Conservation (phyloP, 139 green algal species). For the Tetraselmis chui region DNA sequence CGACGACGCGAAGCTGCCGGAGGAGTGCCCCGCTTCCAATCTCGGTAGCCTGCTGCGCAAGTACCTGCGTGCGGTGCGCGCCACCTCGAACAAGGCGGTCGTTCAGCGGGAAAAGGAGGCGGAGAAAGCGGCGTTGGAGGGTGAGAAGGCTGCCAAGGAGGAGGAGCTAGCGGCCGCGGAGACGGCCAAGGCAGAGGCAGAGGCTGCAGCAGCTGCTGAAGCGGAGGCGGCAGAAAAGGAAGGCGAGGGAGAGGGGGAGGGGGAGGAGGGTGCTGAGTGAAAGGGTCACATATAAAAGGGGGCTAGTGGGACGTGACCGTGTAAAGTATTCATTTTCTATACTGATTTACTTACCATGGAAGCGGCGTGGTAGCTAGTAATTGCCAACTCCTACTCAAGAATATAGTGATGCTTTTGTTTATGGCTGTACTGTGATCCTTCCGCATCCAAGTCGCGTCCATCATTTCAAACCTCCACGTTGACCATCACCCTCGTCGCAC, state of each 20-base stretch:
- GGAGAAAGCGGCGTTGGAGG: background rate
- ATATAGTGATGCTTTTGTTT: no score
- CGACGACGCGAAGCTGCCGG: background rate
- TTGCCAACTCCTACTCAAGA: no score
- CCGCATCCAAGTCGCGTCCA: no score
- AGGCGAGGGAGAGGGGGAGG: background rate
- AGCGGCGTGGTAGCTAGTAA: no score
- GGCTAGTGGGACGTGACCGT: no score
- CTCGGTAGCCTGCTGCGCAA: background rate
- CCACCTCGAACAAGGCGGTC: background rate
- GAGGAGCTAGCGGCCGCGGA: background rate
- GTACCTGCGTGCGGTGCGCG: background rate
- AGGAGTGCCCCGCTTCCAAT: background rate
- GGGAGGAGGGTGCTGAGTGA: background rate
- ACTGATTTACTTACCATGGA: no score
- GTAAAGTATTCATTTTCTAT: no score
- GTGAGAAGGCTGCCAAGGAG: background rate
- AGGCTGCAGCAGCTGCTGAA: background rate
- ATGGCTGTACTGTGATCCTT: no score
- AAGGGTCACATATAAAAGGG: no score
- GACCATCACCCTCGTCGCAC: no score
- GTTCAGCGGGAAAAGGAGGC: background rate
- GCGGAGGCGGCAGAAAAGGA: background rate
- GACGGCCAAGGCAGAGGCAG: background rate
- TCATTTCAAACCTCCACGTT: no score